Evolutionary conservation across 2,329 filamentous ascomycete genomes (phyloP), one percentile per base, ranked within the genome.

Genomic region (Kalaharituber pfeilii): DNA sequence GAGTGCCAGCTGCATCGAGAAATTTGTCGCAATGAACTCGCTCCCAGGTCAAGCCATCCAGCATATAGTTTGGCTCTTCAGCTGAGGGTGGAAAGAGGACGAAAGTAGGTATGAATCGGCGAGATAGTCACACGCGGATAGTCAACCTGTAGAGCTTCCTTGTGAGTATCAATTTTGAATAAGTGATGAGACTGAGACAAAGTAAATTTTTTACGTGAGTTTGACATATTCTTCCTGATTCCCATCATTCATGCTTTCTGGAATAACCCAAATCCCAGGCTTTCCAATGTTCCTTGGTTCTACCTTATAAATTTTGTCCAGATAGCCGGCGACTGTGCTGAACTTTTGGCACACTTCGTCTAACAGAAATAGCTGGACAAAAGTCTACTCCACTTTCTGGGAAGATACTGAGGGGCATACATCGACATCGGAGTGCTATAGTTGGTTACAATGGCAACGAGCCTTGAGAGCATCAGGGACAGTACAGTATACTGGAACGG

Each of bases 381-480:
- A 66, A 95, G 96, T 30, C 91, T 84, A 68, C 98, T 95, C 91
- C 91, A 98, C 66, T 98, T 91, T 6, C 44, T 2, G 4, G 56
- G 49, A 15, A 58, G 26, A 8, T 22, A 52, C 22, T 22, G 13
- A 1, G 22, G 47, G 9, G 69, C 70, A 20, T 77, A 75, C 53
- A 81, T 74, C 49, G 77, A 73, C 1, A 96, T 72, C 1, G 91
- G 89, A 0, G 89, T 89, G 13, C 79, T 81, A 67, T 95, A 98
- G 27, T 79, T 88, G 0, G 80, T 82, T 61, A 86, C 80, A 27
- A 88, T 75, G 5, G 88, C 88, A 45, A 84, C 72, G 3, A 82
- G 81, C 47, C 91, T 82, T 72, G 28, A 86, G n/a, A n/a, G n/a
- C n/a, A n/a, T n/a, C n/a, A n/a, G n/a, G n/a, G n/a, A n/a, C 13